Conservation (phyloP, 352 stramenopile genomes). For the Pythium dissimile region DNA sequence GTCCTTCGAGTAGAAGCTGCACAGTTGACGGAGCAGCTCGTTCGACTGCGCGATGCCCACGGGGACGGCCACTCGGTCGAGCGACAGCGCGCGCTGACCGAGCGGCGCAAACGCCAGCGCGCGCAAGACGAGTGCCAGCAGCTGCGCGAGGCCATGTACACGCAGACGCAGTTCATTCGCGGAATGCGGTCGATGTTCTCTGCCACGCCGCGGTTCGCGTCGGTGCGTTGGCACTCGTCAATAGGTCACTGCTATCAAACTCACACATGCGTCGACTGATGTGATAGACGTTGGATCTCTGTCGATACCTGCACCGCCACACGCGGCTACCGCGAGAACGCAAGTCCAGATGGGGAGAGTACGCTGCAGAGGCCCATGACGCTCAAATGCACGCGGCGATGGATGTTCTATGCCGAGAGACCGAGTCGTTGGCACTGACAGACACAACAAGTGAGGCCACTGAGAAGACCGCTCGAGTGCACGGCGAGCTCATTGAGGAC, state of each 20-base stretch:
- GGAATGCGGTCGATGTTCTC: not conserved
- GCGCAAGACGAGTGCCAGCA: not conserved
- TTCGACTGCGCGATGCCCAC: not conserved
- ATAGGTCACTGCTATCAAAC: too few species aligned
- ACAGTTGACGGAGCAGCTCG: not conserved
- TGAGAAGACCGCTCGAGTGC: too few species aligned
- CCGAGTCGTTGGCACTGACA: not conserved
- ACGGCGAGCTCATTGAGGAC: slow-evolving; percentile 2
- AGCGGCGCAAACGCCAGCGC: slow-evolving; percentile 7
- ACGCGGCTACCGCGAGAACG: not conserved
- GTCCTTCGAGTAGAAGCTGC: not conserved
- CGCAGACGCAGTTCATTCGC: not conserved
- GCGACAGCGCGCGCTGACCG: not conserved
- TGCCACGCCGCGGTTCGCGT: not conserved
- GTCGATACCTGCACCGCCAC: not conserved
- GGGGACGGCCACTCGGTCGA: not conserved
- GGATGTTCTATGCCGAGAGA: not conserved
- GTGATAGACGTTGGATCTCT: not conserved
- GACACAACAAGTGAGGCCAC: too few species aligned
- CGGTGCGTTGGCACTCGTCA: too few species aligned
- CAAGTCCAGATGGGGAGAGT: not conserved
- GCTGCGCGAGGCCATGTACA: not conserved
- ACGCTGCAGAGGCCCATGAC: not conserved
- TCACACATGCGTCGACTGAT: too few species aligned
- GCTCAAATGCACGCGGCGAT: not conserved